Evolutionary conservation across 2,329 filamentous ascomycete genomes (phyloP), one percentile per base, ranked within the genome.

Genomic region (Aspergillus pseudoterreus): DNA sequence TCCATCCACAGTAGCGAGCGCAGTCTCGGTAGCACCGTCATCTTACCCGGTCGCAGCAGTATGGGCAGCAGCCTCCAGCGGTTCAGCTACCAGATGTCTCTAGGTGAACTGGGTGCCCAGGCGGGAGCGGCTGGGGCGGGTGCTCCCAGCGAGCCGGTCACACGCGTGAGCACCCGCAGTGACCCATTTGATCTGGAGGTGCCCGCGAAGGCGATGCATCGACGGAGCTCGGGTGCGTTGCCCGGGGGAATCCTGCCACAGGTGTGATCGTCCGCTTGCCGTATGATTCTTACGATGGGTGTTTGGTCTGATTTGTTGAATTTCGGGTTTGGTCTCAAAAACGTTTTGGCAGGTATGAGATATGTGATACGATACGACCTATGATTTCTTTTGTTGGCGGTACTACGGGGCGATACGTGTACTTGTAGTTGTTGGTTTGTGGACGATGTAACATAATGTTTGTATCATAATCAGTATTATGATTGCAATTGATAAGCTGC

Each of bases 141-240:
- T 45, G 43, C 15, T 15, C 45, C 53, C 11, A 54, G 36, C 17
- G 50, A 46, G 9, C 44, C 39, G 1, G 38, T 50, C 9, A 49
- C 44, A 45, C 48, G 56, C 11, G 51, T 57, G 15, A 69, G 61
- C 43, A 63, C 57, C 17, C 61, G 65, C 32, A 70, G 67, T 49
- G 62, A 72, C 35, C 64, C 69, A 0, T 72, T 71, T 45, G 70
- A 72, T 49, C 50, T 72, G 27, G 66, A 71, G 47, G 38, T 55
- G 43, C 57, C 61, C 6, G 45, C 57, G 15, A 49, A 79, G 60
- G 15, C 76, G 74, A 54, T 58, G 17, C 48, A 57, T 45, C 33
- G 51, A 14, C 42, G 52, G 27, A 56, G 50, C 41, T 55, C 53
- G 21, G 47, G 46, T 11, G 43, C 39, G 8, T 43, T 55, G 14